A percentile compares a stretch with the other conserved stretches of the same genome.
These are phyloP conservation scores for Aspergillus cavernicola DNA, from an alignment of 495 filamentous ascomycete species.

Conservation along the genomic window DNA sequence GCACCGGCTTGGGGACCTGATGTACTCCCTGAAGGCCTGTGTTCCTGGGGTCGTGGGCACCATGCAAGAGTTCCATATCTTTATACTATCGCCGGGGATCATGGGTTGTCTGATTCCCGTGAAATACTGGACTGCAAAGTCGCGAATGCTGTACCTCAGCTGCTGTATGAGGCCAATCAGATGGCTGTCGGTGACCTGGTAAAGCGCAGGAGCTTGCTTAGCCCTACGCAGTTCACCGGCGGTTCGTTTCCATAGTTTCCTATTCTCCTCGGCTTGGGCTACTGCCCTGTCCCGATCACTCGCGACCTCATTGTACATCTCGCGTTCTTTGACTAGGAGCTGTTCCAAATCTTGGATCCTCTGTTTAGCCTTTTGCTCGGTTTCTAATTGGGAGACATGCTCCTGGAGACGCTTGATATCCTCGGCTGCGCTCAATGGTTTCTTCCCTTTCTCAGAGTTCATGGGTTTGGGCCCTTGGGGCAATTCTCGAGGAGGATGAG, in stretches of 20 bases:
- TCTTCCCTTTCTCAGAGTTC: background rate
- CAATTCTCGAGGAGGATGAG: background rate
- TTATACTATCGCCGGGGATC: background rate
- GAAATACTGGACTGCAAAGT: constrained; percentile 7
- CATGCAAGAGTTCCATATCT: constrained; percentile 1
- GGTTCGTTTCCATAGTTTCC: constrained; percentile 3
- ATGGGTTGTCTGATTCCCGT: background rate
- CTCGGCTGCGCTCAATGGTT: background rate
- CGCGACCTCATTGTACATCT: background rate
- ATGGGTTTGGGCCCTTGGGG: background rate
- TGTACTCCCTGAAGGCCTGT: background rate
- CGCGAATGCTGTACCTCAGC: constrained; percentile 4
- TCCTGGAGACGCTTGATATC: background rate
- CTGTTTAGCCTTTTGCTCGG: background rate
- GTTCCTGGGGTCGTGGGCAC: background rate
- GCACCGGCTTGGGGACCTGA: background rate
- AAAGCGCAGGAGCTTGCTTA: background rate
- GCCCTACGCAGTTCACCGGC: constrained; percentile 1
- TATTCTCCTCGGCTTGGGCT: background rate
- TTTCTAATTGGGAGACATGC: background rate
- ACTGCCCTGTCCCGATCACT: background rate
- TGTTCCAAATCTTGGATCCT: background rate
- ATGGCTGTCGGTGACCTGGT: constrained; percentile 6
- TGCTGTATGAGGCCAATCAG: background rate
- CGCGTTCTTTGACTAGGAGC: background rate